Evolutionary conservation across 768 basidiomycete species (phyloP).

Genomic region (Boletus vermiculosoides): DNA sequence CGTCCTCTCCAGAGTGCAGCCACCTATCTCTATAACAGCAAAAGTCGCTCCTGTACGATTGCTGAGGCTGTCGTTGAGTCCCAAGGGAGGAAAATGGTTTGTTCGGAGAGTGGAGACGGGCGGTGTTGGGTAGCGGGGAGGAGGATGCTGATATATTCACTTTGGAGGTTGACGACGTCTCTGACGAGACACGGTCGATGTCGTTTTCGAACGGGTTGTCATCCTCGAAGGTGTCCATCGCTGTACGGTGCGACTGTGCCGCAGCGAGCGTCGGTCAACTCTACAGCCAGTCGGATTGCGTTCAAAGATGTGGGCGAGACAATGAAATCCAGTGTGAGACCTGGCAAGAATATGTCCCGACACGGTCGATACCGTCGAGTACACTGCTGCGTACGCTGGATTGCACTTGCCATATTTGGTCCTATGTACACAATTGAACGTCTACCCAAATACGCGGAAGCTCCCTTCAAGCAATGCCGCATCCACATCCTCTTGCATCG

Average conservation of each 20-base stretch:
- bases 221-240: slow-evolving; percentile 51
- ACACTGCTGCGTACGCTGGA: slow-evolving; percentile 7
- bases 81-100: slow-evolving; percentile 53
- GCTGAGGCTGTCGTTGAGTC: slow-evolving; percentile 50
- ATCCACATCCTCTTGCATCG: slow-evolving; percentile 32
- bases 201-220: slow-evolving; percentile 66
- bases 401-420: slow-evolving; percentile 28
- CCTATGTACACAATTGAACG: slow-evolving; percentile 1
- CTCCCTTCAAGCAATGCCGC: slow-evolving; percentile 39
- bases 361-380: not conserved
- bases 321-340: not conserved
- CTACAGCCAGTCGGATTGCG: not conserved
- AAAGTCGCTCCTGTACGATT: slow-evolving; percentile 70
- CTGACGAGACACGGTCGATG: slow-evolving; percentile 34
- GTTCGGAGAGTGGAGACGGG: slow-evolving; percentile 51
- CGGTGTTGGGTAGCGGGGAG: slow-evolving; percentile 48
- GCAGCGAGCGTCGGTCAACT: not conserved
- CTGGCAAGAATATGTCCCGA: not conserved
- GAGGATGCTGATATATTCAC: slow-evolving; percentile 49
- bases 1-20: slow-evolving; percentile 78
- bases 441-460: slow-evolving; percentile 61
- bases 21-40: slow-evolving; percentile 75
- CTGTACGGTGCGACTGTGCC: not conserved
- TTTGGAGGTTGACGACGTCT: slow-evolving; percentile 37
- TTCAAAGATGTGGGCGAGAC: not conserved